Percentiles rank a stretch among this genome's conserved stretches.
These are phyloP conservation scores for Mucor piriformis DNA, from an alignment of 371 early-diverging fungal genomes.

Conservation along the genomic window DNA sequence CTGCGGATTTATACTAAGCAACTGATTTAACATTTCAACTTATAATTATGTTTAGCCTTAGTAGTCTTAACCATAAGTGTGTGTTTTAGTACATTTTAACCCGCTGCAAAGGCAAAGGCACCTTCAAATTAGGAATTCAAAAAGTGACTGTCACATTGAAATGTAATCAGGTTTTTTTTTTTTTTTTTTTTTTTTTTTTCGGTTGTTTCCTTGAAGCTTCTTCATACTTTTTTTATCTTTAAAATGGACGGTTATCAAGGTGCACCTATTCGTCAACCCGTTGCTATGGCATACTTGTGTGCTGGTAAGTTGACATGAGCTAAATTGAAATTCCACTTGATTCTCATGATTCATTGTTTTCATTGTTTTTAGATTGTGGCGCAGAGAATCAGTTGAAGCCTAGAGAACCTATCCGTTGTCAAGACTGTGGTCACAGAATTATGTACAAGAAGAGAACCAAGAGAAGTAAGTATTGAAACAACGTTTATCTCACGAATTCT, in stretches of 20 bases:
- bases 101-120: no score
- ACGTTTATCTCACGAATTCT: background rate
- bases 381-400: conserved; percentile 90
- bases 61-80: no score
- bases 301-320: conserved; percentile 42
- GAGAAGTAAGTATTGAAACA: conserved; percentile 71
- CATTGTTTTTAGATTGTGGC: conserved; percentile 72
- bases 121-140: no score
- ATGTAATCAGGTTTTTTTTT: background rate
- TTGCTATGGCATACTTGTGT: conserved; percentile 66
- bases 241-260: conserved; percentile 51
- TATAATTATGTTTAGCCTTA: no score
- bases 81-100: no score
- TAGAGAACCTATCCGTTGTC: conserved; percentile 94
- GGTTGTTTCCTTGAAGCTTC: background rate
- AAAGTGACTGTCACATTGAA: background rate
- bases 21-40: no score
- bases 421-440: conserved; percentile 94
- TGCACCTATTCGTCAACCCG: conserved; percentile 55
- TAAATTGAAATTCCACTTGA: background rate
- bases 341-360: background rate
- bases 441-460: conserved; percentile 97
- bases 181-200: conserved; percentile 1
- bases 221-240: background rate
- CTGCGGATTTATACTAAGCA: no score